phyloP scores from a whole-genome alignment of 2,329 filamentous ascomycete genomes.

The Neonectria hederae region DNA sequence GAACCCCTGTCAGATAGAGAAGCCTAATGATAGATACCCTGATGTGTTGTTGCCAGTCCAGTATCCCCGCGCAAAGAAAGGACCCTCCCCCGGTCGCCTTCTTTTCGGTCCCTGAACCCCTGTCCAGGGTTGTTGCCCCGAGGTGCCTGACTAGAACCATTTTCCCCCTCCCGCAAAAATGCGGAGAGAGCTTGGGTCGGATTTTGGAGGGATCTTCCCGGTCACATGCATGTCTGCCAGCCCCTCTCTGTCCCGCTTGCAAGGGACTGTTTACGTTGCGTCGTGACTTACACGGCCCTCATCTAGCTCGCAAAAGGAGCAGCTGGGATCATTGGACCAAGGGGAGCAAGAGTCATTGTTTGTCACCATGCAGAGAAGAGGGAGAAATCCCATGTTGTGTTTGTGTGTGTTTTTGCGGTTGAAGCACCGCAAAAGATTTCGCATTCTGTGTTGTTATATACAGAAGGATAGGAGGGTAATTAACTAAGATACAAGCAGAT shows the following conservation, averaged over 20 bases:
- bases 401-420: background rate
- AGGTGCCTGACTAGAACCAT: conserved; percentile 4
- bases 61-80: background rate
- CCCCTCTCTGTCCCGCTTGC: conserved; percentile 7
- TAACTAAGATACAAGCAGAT: conserved; percentile 2
- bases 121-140: background rate
- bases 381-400: background rate
- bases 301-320: background rate
- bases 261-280: background rate
- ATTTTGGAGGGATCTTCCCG: conserved; percentile 14
- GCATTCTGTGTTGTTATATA: background rate
- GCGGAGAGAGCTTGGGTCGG: conserved; percentile 13
- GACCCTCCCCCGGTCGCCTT: background rate
- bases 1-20: conserved; percentile 25
- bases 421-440: background rate
- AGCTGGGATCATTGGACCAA: background rate
- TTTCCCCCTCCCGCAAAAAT: background rate
- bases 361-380: background rate
- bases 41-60: conserved; percentile 22
- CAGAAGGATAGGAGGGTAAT: conserved; percentile 1
- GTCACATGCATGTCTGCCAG: conserved; percentile 13
- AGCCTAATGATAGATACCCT: conserved; percentile 28
- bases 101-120: background rate
- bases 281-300: conserved; percentile 13
- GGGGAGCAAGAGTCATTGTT: background rate